phyloP scores from a whole-genome alignment of 305 asterid species.

The Fraxinus dipetala region DNA sequence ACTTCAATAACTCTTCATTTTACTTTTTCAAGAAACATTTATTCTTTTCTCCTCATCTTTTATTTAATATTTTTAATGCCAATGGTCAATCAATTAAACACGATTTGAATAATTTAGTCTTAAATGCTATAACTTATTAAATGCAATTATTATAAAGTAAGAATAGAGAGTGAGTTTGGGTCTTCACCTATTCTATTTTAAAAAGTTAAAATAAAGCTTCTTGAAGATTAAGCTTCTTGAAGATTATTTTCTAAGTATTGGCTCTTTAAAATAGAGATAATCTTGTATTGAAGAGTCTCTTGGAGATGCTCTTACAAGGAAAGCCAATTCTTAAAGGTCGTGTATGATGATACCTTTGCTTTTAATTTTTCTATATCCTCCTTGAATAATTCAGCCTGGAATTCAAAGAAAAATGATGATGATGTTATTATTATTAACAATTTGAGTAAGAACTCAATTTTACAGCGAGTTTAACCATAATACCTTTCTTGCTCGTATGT shows the following conservation, averaged over 20 bases:
- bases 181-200: neutral
- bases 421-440: neutral
- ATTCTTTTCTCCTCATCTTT: neutral
- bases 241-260: too few relatives aligned
- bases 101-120: neutral
- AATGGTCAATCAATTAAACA: neutral
- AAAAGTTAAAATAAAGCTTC: neutral
- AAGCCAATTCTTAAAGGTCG: neutral
- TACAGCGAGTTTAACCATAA: neutral
- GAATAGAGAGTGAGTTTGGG: neutral
- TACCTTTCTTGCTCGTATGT: slow-evolving; percentile 63
- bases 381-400: slow-evolving; percentile 54
- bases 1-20: neutral
- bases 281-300: neutral
- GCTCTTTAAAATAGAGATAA: neutral
- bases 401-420: slow-evolving; percentile 7
- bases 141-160: neutral
- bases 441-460: neutral
- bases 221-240: neutral
- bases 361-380: slow-evolving; percentile 47
- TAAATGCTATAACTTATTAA: neutral
- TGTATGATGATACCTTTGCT: slow-evolving; percentile 42
- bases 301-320: neutral
- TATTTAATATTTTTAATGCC: neutral
- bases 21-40: neutral